Evolutionary conservation across 371 early-diverging fungal genomes (phyloP).

Genomic region (Batrachochytrium dendrobatidis): DNA sequence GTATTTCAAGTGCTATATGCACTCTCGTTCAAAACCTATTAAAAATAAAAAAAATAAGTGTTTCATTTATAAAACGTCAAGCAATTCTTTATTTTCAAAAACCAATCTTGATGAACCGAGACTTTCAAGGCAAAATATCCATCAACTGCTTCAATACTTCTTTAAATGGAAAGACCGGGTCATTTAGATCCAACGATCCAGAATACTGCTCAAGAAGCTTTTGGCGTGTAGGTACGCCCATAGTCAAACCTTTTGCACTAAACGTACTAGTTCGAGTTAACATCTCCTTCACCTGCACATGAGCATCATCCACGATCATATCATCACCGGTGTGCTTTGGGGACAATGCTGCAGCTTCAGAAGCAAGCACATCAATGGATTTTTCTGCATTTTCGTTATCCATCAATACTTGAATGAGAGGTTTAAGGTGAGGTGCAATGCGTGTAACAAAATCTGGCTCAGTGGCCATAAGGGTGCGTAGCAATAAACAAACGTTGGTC

Average conservation of each 20-base stretch:
- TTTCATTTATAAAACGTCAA: too few relatives aligned
- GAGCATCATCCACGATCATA: neutral
- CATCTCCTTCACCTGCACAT: neutral
- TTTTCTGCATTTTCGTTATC: neutral
- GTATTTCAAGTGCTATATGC: too few relatives aligned
- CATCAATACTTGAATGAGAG: constrained; percentile 2
- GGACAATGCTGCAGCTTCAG: neutral
- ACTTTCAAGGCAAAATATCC: too few relatives aligned
- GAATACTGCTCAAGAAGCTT: constrained; percentile 7
- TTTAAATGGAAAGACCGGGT: neutral
- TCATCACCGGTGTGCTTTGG: neutral
- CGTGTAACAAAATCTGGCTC: constrained; percentile 18
- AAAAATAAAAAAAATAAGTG: too few relatives aligned
- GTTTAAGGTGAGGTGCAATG: neutral
- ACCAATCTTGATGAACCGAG: too few relatives aligned
- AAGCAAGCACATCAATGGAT: neutral
- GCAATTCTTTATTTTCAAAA: too few relatives aligned
- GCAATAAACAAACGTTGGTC: constrained; percentile 30
- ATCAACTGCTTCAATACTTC: neutral
- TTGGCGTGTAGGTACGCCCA: neutral
- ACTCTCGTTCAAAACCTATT: too few relatives aligned
- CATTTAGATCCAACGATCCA: neutral
- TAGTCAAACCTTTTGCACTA: constrained; percentile 10
- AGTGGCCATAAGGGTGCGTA: constrained; percentile 16
- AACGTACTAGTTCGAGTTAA: constrained; percentile 12